These are phyloP conservation scores for Sphagnum fallax DNA, from an alignment of 228 moss, liverwort and hornwort genomes.

Conservation along the genomic window DNA sequence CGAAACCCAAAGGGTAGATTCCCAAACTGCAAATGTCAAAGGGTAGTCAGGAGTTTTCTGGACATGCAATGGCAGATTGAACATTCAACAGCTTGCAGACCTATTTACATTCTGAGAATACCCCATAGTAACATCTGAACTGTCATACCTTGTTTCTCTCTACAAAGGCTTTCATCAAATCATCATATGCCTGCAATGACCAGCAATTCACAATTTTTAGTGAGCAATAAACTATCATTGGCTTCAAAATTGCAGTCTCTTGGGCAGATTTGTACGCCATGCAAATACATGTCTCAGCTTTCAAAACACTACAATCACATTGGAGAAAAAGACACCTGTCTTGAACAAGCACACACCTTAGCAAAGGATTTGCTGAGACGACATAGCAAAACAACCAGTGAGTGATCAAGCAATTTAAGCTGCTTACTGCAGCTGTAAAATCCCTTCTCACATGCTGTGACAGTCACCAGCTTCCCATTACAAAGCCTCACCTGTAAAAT, in stretches of 20 bases:
- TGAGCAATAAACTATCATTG: background rate
- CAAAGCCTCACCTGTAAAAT: constrained; percentile 32
- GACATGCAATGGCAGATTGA: background rate
- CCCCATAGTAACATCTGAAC: background rate
- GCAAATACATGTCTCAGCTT: background rate
- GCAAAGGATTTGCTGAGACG: constrained; percentile 50
- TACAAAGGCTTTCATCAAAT: constrained; percentile 55
- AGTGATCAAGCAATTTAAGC: constrained; percentile 29
- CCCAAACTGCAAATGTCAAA: constrained; percentile 41
- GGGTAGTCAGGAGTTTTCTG: background rate
- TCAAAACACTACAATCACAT: background rate
- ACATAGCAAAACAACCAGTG: constrained; percentile 43
- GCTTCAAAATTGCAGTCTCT: background rate
- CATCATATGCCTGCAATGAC: constrained; percentile 53
- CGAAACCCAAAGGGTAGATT: constrained; percentile 63
- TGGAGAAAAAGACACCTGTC: no score
- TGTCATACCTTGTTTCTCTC: constrained; percentile 53
- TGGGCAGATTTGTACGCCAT: no score
- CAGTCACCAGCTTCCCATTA: constrained; percentile 59
- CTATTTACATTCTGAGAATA: no score
- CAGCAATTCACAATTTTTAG: background rate
- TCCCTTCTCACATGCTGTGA: constrained; percentile 39
- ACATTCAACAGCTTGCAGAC: background rate
- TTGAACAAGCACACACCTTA: constrained; percentile 25
- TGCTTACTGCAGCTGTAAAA: constrained; percentile 45